Base-by-base conservation (phyloP, 129 eudicot species). In the Centaurea solstitialis region DNA sequence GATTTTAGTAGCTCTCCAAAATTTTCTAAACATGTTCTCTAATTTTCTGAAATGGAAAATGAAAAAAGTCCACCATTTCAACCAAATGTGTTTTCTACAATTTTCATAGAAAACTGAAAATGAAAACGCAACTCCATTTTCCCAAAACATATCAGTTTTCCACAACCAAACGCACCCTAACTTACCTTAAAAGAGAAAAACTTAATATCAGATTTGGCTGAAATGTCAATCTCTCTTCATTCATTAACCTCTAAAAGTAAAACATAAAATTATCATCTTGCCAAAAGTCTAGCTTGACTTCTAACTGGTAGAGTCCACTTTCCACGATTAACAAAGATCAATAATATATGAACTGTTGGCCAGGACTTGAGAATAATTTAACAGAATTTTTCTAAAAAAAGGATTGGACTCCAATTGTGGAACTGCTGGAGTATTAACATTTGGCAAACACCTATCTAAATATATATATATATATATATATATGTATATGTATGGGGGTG, bases 381-480 rank as follows among this genome's bases (percentile, higher is more conserved):
- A 8, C n/a, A 28, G 75, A 70, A n/a, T 1, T 35, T 37, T 37
- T 35, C 45, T 70, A 26, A 26, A 26, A 26, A 26, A 35, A 2
- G 75, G 21, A 70, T 50, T 70, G 53, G 53, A 70, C 3, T 70
- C 53, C 20, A 18, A 70, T 18, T 18, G 43, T 57, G 68, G 24
- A n/a, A 26, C 13, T 50, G 33, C 1, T 12, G 70, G 9, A 30
- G n/a, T 57, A 57, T 8, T 5, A 66, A 6, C 79, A 84, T 78
- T 50, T 77, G 2, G 81, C 86, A 78, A 66, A 79, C 70, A 80
- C 81, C 35, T 69, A 20, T 64, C 41, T 39, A 20, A 37, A 53
- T n/a, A 26, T 26, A 26, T 26, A 20, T 53, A 33, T 50, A 64
- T 62, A 26, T 26, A 26, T 26, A 20, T 53, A 33, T 50, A 64